Percentiles rank a stretch among this genome's conserved stretches.
Evolutionary conservation across 371 early-diverging fungal species (phyloP).

Genomic region (Syncephalastrum racemosum): DNA sequence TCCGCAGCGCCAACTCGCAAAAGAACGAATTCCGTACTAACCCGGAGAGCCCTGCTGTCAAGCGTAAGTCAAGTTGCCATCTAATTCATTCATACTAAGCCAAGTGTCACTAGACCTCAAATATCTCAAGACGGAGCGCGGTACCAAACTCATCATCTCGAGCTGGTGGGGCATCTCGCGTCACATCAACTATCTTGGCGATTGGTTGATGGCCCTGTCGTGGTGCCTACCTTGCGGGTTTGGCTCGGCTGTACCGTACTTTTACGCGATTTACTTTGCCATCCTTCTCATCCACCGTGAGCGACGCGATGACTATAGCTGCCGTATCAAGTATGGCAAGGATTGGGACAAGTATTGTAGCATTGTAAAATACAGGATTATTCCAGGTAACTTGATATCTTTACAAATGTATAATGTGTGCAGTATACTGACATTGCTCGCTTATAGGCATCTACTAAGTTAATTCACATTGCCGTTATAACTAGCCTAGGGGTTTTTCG

Average conservation of each 20-base stretch:
- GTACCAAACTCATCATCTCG: conserved; percentile 75
- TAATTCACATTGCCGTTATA: too few relatives aligned
- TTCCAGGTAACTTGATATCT: conserved; percentile 58
- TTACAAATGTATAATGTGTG: too few relatives aligned
- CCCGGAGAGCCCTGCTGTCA: conserved; percentile 65
- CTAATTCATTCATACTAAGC: background rate
- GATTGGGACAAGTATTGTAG: conserved; percentile 91
- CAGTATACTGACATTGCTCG: too few relatives aligned
- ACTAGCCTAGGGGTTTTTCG: too few relatives aligned
- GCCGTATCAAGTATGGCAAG: conserved; percentile 85
- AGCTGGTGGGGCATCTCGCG: conserved; percentile 96
- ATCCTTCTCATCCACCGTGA: conserved; percentile 88
- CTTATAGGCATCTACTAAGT: conserved; percentile 9
- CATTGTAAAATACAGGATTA: conserved; percentile 80
- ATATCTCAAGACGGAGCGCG: conserved; percentile 79
- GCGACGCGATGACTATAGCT: conserved; percentile 85
- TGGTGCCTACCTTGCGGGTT: conserved; percentile 76
- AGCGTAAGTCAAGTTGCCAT: conserved; percentile 40
- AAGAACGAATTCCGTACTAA: conserved; percentile 89
- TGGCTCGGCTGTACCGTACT: conserved; percentile 81
- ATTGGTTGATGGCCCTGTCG: conserved; percentile 83
- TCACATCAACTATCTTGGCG: conserved; percentile 92
- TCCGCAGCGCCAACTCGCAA: conserved; percentile 87
- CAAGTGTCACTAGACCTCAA: conserved; percentile 57
- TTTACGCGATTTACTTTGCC: conserved; percentile 89